Evolutionary conservation across 2,329 filamentous ascomycete species (phyloP).

Genomic region (Sporothrix mexicana): DNA sequence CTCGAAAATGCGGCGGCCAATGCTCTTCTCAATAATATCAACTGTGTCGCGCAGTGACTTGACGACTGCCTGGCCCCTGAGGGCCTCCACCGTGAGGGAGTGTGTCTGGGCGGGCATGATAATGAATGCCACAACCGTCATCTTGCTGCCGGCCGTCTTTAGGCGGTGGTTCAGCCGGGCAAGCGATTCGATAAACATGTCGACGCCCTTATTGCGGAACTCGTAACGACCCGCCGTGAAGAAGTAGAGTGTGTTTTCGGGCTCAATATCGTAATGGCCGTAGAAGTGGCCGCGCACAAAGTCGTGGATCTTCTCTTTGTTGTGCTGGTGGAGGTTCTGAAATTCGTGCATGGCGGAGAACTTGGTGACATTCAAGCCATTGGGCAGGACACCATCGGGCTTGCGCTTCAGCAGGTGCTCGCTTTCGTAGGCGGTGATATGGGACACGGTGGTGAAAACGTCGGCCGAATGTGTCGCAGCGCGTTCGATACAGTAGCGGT

Average conservation of each 20-base stretch:
- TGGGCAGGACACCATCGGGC: slow-evolving; percentile 93
- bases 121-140: slow-evolving; percentile 94
- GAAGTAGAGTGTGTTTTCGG: slow-evolving; percentile 95
- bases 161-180: slow-evolving; percentile 93
- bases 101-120: slow-evolving; percentile 98
- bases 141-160: slow-evolving; percentile 83
- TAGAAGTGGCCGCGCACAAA: slow-evolving; percentile 99
- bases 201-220: slow-evolving; percentile 97
- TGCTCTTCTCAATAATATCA: slow-evolving; percentile 88
- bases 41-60: slow-evolving; percentile 94
- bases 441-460: slow-evolving; percentile 98
- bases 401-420: slow-evolving; percentile 97
- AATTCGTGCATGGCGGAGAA: slow-evolving; percentile 99
- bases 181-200: slow-evolving; percentile 98
- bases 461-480: slow-evolving; percentile 90
- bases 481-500: slow-evolving; percentile 96
- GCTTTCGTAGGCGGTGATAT: slow-evolving; percentile 97
- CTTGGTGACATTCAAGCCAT: slow-evolving; percentile 97
- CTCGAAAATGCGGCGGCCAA: slow-evolving; percentile 93
- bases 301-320: slow-evolving; percentile 97
- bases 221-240: slow-evolving; percentile 98
- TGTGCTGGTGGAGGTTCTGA: slow-evolving; percentile 94
- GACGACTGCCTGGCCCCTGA: slow-evolving; percentile 96
- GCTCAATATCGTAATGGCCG: slow-evolving; percentile 95
- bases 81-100: slow-evolving; percentile 90